These are phyloP conservation scores for Phytopythium sindhum DNA, from an alignment of 352 stramenopile genomes.

Conservation along the genomic window DNA sequence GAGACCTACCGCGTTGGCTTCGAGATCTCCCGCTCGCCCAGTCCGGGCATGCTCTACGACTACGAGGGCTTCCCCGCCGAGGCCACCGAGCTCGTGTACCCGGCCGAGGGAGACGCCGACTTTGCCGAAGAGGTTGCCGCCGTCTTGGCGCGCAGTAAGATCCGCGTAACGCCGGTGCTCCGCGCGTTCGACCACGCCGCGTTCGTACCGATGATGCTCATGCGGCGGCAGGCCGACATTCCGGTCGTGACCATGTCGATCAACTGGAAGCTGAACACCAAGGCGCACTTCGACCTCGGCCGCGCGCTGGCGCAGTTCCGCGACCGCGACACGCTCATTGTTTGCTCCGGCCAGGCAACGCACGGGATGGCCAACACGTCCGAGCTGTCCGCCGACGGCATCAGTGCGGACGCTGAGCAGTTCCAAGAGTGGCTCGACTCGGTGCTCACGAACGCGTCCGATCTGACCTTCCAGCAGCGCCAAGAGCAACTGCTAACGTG, in stretches of 20 bases:
- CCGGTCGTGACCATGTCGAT: constrained; percentile 86
- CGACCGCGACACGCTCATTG: constrained; percentile 73
- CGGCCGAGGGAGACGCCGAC: constrained; percentile 52
- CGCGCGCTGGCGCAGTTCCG: constrained; percentile 55
- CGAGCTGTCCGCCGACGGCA: constrained; percentile 7
- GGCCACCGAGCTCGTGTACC: constrained; percentile 80
- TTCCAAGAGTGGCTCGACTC: constrained; percentile 46
- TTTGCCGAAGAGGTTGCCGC: constrained; percentile 65
- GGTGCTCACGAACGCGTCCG: constrained; percentile 19
- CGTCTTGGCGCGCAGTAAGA: constrained; percentile 51
- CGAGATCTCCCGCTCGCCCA: constrained; percentile 51
- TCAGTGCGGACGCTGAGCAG: constrained; percentile 20
- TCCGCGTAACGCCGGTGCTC: constrained; percentile 40
- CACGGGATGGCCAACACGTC: constrained; percentile 18
- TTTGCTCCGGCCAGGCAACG: constrained; percentile 73
- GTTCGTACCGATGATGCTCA: constrained; percentile 86
- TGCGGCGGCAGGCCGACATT: constrained; percentile 80
- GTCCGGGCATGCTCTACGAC: constrained; percentile 78
- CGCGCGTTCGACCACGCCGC: constrained; percentile 88
- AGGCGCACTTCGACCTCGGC: constrained; percentile 64
- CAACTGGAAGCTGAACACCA: constrained; percentile 45
- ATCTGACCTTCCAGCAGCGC: constrained; percentile 27
- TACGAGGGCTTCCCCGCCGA: constrained; percentile 86
- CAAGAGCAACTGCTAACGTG: constrained; percentile 37
- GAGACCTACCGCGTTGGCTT: constrained; percentile 51